Percentiles rank a stretch among this genome's conserved stretches.
phyloP scores from a whole-genome alignment of 305 asterid genomes.

The Coffea humblotiana region DNA sequence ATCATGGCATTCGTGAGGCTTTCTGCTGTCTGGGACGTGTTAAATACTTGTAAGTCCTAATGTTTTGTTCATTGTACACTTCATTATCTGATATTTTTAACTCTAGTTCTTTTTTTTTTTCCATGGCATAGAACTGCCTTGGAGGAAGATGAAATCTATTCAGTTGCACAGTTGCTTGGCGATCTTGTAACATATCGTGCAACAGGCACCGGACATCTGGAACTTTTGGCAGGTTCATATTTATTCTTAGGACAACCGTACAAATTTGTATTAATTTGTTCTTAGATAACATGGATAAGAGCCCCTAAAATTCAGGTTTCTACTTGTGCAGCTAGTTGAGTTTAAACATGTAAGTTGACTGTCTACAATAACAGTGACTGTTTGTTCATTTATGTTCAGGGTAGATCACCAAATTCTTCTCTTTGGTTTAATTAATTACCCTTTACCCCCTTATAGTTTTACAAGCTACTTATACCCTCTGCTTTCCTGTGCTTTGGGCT shows the following conservation, averaged over 20 bases:
- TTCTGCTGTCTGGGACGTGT: conserved; percentile 38
- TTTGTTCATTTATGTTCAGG: not conserved
- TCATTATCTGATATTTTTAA: conserved; percentile 9
- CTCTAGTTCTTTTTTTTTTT: not conserved
- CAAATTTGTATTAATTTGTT: not conserved
- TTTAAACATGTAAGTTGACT: too few species aligned
- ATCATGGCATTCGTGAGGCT: conserved; percentile 37
- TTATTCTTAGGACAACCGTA: not conserved
- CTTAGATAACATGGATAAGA: not conserved
- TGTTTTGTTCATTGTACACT: conserved; percentile 8
- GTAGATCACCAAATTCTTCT: too few species aligned
- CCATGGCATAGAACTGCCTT: conserved; percentile 18
- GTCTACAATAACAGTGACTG: not conserved
- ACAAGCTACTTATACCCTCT: too few species aligned
- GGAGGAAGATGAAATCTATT: conserved; percentile 33
- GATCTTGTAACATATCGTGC: conserved; percentile 36
- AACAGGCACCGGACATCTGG: conserved; percentile 31
- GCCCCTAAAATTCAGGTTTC: not conserved
- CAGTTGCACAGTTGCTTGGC: conserved; percentile 34
- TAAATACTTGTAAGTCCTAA: conserved; percentile 30
- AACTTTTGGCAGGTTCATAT: conserved; percentile 32
- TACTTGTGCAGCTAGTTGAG: not conserved
- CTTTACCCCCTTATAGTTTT: too few species aligned
- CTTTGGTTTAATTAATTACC: too few species aligned
- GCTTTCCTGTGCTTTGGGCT: too few species aligned